Evolutionary conservation across 345 rosid species (phyloP).

Genomic region (Euphorbia tirucalli): DNA sequence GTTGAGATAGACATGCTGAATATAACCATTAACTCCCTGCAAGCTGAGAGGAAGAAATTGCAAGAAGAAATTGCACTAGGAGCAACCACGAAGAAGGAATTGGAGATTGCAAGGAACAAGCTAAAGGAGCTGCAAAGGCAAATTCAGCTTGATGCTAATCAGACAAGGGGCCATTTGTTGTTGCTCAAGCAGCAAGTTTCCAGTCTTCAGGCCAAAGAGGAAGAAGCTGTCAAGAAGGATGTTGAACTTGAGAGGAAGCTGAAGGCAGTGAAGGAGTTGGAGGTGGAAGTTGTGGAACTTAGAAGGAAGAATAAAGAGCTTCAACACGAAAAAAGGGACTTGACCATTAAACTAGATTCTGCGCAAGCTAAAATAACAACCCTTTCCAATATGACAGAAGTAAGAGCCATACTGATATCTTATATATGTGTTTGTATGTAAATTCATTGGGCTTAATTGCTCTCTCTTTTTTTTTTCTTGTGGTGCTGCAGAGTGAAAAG

Average conservation of each 20-base stretch:
- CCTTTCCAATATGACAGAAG: constrained; percentile 94
- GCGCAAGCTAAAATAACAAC: constrained; percentile 67
- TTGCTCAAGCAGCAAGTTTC: constrained; percentile 92
- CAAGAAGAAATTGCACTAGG: constrained; percentile 66
- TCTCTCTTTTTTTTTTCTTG: constrained; percentile 16
- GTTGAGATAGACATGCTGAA: constrained; percentile 92
- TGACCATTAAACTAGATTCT: constrained; percentile 73
- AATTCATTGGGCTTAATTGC: neutral
- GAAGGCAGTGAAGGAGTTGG: constrained; percentile 66
- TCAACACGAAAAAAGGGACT: constrained; percentile 90
- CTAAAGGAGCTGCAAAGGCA: constrained; percentile 88
- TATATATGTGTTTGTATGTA: too few species aligned
- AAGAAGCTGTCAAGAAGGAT: constrained; percentile 71
- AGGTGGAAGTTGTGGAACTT: constrained; percentile 83
- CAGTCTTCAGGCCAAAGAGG: constrained; percentile 75
- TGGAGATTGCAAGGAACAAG: constrained; percentile 74
- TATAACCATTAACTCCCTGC: constrained; percentile 78
- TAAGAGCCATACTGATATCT: constrained; percentile 22
- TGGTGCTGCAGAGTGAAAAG: constrained; percentile 62
- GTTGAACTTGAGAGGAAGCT: constrained; percentile 67
- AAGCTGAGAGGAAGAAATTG: constrained; percentile 83
- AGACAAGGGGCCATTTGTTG: constrained; percentile 86
- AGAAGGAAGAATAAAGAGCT: constrained; percentile 91
- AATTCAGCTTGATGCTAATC: constrained; percentile 89
- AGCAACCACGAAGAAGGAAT: constrained; percentile 57